A percentile compares a stretch with the other conserved stretches of the same genome.
Conservation (phyloP, 2,329 filamentous ascomycete species). For the Leptographium procerum region DNA sequence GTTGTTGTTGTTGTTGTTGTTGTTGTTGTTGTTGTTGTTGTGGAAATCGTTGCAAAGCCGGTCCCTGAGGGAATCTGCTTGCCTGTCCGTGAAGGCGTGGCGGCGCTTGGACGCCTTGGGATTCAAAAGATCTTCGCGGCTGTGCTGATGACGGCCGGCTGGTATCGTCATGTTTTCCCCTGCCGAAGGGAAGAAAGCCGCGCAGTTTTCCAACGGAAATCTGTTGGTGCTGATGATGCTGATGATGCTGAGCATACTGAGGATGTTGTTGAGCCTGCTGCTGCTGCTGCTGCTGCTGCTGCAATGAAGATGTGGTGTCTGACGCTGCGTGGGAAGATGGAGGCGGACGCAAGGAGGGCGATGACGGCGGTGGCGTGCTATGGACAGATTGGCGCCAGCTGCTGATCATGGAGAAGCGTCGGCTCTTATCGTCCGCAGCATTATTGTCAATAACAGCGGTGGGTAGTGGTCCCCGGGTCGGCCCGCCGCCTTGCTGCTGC, state of each 20-base stretch:
- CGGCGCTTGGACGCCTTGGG: background rate
- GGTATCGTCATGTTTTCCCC: background rate
- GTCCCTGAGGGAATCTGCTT: background rate
- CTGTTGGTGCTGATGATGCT: background rate
- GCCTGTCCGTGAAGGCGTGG: background rate
- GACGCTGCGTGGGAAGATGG: background rate
- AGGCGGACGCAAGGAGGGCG: background rate
- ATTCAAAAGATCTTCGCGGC: background rate
- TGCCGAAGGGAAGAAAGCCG: background rate
- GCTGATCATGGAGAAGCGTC: slow-evolving; percentile 8
- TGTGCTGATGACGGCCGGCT: background rate
- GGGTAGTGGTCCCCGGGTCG: background rate
- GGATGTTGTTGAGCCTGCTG: background rate
- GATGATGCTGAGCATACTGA: background rate
- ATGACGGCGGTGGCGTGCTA: slow-evolving; percentile 5
- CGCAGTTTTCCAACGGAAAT: background rate
- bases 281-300: slow-evolving; percentile 10
- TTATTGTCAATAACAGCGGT: background rate
- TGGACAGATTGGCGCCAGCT: slow-evolving; percentile 8
- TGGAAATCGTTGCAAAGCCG: background rate
- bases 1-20: too few relatives aligned
- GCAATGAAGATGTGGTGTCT: background rate
- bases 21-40: background rate
- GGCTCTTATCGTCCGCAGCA: slow-evolving; percentile 5
- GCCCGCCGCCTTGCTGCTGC: background rate